These are phyloP conservation scores for Nemania serpens DNA, from an alignment of 2,329 filamentous ascomycete genomes.

Conservation along the genomic window DNA sequence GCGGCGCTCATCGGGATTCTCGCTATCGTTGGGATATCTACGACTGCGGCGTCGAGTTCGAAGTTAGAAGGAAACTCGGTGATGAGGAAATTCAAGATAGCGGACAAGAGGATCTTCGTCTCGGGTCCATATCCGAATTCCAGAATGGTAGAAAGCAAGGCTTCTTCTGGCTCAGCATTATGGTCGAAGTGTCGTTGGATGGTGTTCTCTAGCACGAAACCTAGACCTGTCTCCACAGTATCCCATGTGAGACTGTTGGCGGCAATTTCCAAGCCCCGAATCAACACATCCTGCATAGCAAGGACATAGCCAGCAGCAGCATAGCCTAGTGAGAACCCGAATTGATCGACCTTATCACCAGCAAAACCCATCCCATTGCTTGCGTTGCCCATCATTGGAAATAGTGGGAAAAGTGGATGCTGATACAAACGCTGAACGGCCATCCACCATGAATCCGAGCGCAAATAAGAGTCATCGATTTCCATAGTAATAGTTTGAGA, in stretches of 20 bases:
- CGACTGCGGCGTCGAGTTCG: slow-evolving; percentile 55
- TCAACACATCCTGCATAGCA: slow-evolving; percentile 57
- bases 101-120: slow-evolving; percentile 58
- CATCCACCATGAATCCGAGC: slow-evolving; percentile 60
- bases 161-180: slow-evolving; percentile 30
- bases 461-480: slow-evolving; percentile 57
- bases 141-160: slow-evolving; percentile 27
- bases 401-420: slow-evolving; percentile 51
- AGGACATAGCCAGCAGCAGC: slow-evolving; percentile 66
- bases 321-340: slow-evolving; percentile 65
- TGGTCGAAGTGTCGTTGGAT: slow-evolving; percentile 39
- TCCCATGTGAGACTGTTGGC: slow-evolving; percentile 64
- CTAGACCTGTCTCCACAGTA: slow-evolving; percentile 63
- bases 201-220: slow-evolving; percentile 57
- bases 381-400: slow-evolving; percentile 37
- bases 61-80: slow-evolving; percentile 65
- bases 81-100: slow-evolving; percentile 62
- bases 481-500: slow-evolving; percentile 51
- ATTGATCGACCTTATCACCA: slow-evolving; percentile 49
- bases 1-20: slow-evolving; percentile 51
- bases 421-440: slow-evolving; percentile 64
- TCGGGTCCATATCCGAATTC: slow-evolving; percentile 59
- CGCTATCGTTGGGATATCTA: slow-evolving; percentile 44
- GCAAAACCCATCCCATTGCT: slow-evolving; percentile 43
- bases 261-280: slow-evolving; percentile 64